phyloP scores from a whole-genome alignment of 495 filamentous ascomycete genomes.

The Penicilliopsis zonata region DNA sequence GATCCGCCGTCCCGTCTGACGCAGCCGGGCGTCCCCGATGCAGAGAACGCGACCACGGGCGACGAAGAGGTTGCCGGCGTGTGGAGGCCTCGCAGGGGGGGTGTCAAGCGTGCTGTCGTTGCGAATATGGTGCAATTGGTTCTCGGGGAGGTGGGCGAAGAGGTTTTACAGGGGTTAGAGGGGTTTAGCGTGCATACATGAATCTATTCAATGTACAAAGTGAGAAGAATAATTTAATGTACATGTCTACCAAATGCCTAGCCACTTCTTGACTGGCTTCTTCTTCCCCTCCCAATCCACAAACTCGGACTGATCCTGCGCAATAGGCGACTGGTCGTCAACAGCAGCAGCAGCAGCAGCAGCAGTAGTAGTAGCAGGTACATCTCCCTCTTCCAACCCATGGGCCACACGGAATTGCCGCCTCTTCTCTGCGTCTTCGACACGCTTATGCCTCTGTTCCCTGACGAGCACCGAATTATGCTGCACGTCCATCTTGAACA shows the following conservation, averaged over 20 bases:
- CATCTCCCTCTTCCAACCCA: constrained; percentile 47
- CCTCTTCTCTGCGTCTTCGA: constrained; percentile 74
- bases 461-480: constrained; percentile 48
- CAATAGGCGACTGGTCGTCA: constrained; percentile 21
- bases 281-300: constrained; percentile 34
- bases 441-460: constrained; percentile 50
- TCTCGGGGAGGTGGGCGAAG: constrained; percentile 68
- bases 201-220: too few species aligned
- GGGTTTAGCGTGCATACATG: too few species aligned
- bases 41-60: constrained; percentile 49
- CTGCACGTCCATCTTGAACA: constrained; percentile 58
- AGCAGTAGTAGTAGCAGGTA: constrained; percentile 11
- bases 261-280: constrained; percentile 47
- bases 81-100: constrained; percentile 68
- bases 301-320: constrained; percentile 13
- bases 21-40: constrained; percentile 55
- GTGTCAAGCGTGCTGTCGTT: constrained; percentile 57
- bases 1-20: constrained; percentile 62
- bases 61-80: constrained; percentile 52
- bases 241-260: constrained; percentile 45
- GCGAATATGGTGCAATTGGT: constrained; percentile 55
- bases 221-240: neutral
- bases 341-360: constrained; percentile 8
- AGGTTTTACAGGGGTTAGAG: constrained; percentile 71
- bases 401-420: constrained; percentile 69